Base-by-base conservation (phyloP, 768 basidiomycete species). In the Pisolithus microcarpus region DNA sequence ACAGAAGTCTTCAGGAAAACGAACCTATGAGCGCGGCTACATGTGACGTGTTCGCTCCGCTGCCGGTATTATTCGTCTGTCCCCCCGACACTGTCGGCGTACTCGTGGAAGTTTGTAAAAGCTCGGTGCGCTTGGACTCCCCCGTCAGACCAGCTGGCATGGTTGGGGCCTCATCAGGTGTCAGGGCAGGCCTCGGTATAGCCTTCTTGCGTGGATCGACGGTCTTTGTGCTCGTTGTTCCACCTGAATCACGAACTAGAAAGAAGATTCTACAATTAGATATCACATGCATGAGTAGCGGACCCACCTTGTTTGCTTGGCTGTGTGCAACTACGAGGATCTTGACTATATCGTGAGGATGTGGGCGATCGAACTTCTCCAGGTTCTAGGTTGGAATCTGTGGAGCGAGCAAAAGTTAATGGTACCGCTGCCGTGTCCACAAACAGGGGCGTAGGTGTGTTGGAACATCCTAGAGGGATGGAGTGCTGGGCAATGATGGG, bases 301-400 rank as follows among this genome's bases (percentile, higher is more conserved):
- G 23, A 7, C 54, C 8, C 43, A 65, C 64, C 55, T 52, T 7
- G 52, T 24, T 30, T 48, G 10, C 36, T 54, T 6, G 30, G n/a
- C n/a, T 19, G 57, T 49, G 6, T n/a, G 18, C 11, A 11, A 19
- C 31, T 36, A 31, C 55, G 52, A 34, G 16, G 18, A 23, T 26
- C n/a, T 15, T 46, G 44, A 15, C 62, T 60, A 21, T 60, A 62
- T 16, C 53, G 45, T 48, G 55, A 57, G 34, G 64, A 64, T 24
- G 57, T 63, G 28, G 62, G 59, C 46, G 62, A 64, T 11, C 56
- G 36, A 10, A 65, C 62, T 40, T 65, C 64, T 0, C 63, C 63
- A 2, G 63, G 62, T 19, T 65, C 64, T 16, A 61, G 30, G 36
- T 61, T 64, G 13, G 18, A 18, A 19, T 51, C 38, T 11, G 48